Evolutionary conservation across 177 flowering plant species (phyloP), one percentile per base, ranked within the genome.

Genomic region (Vitis hybrid): DNA sequence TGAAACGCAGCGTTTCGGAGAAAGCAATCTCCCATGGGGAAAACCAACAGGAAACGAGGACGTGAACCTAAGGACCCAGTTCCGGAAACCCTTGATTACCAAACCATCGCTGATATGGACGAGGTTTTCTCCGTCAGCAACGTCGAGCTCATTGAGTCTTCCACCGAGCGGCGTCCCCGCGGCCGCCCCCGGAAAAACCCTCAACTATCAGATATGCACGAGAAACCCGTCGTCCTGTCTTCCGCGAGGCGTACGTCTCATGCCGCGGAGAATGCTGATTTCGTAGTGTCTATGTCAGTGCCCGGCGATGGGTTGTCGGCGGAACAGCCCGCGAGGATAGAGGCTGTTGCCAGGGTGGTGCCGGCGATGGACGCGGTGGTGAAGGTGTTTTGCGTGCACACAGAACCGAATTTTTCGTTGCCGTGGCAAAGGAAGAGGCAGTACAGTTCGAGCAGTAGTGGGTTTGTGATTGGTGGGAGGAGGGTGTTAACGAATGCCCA

Each of bases 381-480:
- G 76, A 95, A 95, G 92, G 98, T 95, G 72, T 95, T 95, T 62
- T 95, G 99, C 61, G 92, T 88, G 6, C 99, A 95, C 55, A 90
- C 98, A 2, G 95, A 91, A 80, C 99, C 99, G 7, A 95, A 95
- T 79, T 95, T 92, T 79, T 95, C 99, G 67, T 76, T 95, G 59
- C 99, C 98, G 33, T 95, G 99, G 99, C 99, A 95, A 88, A 78
- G 97, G 77, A 95, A 95, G 78, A 71, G 97, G 77, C 98, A 95
- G 86, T 92, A 82, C 38, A 94, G 98, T 69, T 90, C 97, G 11
- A 89, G 93, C 69, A 95, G 99, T 65, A 95, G 97, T 63, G 99
- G 99, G 53, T 94, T 95, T 69, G 82, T 94, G 10, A 89, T 95
- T 70, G 80, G 77, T 17, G 97, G 92, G 13, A 77, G 88, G 75